Percentiles rank a stretch among this genome's conserved stretches.
Conservation (phyloP, 2,329 filamentous ascomycete species). For the Colletotrichum sp. region DNA sequence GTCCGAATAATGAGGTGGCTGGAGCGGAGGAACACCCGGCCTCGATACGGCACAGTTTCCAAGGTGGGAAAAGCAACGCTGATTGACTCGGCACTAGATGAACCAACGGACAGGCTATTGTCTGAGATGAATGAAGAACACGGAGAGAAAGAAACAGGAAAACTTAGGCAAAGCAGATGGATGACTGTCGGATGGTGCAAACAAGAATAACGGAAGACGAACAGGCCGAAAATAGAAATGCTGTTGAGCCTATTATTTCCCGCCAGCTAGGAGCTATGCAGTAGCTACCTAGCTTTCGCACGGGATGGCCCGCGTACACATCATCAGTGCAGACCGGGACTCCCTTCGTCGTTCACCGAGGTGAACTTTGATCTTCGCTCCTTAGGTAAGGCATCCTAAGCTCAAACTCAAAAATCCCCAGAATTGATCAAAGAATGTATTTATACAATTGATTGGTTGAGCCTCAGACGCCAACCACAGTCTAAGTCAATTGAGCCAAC, state of each 20-base stretch:
- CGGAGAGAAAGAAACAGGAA: neutral
- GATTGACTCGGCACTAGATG: neutral
- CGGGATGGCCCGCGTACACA: constrained; percentile 5
- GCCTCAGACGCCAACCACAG: neutral
- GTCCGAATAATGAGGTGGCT: constrained; percentile 18
- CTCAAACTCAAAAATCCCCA: neutral
- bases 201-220: neutral
- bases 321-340: neutral
- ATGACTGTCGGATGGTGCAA: neutral
- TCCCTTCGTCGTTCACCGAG: neutral
- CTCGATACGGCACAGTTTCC: neutral
- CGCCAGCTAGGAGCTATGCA: neutral
- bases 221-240: neutral
- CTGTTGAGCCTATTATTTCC: neutral
- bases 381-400: neutral
- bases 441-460: neutral
- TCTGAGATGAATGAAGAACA: neutral
- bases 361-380: neutral
- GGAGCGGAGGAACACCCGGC: neutral
- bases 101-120: neutral
- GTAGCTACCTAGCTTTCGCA: neutral
- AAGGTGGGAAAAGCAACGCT: neutral
- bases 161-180: neutral
- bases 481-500: constrained; percentile 19
- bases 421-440: neutral